phyloP scores from a whole-genome alignment of 805 yeast genomes.

The Saccharomycopsis microspora region DNA sequence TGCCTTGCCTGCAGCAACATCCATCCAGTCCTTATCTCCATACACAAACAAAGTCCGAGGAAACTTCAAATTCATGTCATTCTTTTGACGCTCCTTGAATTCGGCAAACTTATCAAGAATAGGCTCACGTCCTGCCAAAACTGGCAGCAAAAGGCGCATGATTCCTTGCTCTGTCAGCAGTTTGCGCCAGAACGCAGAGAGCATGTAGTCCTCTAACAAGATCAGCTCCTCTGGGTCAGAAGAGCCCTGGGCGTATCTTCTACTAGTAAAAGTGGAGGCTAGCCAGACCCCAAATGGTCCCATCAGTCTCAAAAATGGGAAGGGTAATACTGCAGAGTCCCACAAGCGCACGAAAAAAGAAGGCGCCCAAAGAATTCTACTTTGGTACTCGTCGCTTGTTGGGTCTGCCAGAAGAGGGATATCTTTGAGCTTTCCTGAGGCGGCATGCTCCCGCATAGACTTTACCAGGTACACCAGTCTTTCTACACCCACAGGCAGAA shows the following conservation, averaged over 20 bases:
- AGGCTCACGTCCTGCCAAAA: constrained; percentile 57
- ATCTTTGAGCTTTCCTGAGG: constrained; percentile 19
- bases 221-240: constrained; percentile 21
- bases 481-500: constrained; percentile 76
- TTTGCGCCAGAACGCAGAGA: constrained; percentile 21
- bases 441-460: constrained; percentile 23
- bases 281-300: constrained; percentile 27
- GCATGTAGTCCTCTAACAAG: constrained; percentile 23
- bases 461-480: constrained; percentile 49
- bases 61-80: neutral
- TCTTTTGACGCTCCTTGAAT: constrained; percentile 19
- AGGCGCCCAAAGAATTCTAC: constrained; percentile 32
- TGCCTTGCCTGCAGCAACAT: constrained; percentile 37
- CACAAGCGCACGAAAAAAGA: constrained; percentile 34
- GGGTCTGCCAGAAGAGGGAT: constrained; percentile 25
- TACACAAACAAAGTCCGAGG: constrained; percentile 29
- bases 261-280: constrained; percentile 21
- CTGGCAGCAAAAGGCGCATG: constrained; percentile 27
- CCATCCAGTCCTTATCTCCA: constrained; percentile 73
- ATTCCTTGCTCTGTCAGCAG: constrained; percentile 20
- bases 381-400: constrained; percentile 27
- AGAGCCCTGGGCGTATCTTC: constrained; percentile 20
- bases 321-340: constrained; percentile 24
- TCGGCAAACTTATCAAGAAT: constrained; percentile 42
- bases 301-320: constrained; percentile 7